Evolutionary conservation across 2,329 filamentous ascomycete species (phyloP), one percentile per base, ranked within the genome.

Genomic region (Dothistroma pini): DNA sequence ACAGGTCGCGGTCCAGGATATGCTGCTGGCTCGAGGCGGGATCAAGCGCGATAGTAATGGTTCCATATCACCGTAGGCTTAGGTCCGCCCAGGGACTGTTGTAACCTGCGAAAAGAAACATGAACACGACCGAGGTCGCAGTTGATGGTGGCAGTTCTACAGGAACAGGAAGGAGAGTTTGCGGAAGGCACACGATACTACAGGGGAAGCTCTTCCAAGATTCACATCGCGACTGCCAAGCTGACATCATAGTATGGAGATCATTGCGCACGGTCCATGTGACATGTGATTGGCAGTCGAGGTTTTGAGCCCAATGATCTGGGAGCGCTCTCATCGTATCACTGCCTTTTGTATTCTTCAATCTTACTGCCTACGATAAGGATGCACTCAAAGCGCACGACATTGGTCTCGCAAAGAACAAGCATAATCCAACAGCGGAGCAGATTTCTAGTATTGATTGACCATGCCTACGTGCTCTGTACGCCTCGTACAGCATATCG

Each of bases 11-110:
- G 56, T 52, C 29, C 49, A 54, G 9, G 25, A 31, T 35, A 29
- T 25, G 29, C 19, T 61, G 56, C 53, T 60, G 19, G 56, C 52
- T 22, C 59, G 67, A 2, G 69, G 66, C 9, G 70, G 61, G 22
- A 67, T 62, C 41, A 68, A 59, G 25, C 69, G 67, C n/a, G 69
- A 69, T 44, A 71, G 55, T 38, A 72, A 63, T 48, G 65, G 64
- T 56, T 71, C 69, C 70, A 72, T 72, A 31, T 7, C 38, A 21
- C 44, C 8, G 10, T 12, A 48, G 38, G 53, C 22, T 6, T 55
- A 10, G 21, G 38, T 47, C 9, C 14, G 21, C n/a, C 21, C 32
- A 55, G 34, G 53, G 54, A 56, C 54, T 48, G 21, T 48, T 14
- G 54, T n/a, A 32, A 38, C 54, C 54, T 56, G 29, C 11, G 41